Base-by-base conservation (phyloP, 441 rosid species). In the Eugenia klotzschiana region DNA sequence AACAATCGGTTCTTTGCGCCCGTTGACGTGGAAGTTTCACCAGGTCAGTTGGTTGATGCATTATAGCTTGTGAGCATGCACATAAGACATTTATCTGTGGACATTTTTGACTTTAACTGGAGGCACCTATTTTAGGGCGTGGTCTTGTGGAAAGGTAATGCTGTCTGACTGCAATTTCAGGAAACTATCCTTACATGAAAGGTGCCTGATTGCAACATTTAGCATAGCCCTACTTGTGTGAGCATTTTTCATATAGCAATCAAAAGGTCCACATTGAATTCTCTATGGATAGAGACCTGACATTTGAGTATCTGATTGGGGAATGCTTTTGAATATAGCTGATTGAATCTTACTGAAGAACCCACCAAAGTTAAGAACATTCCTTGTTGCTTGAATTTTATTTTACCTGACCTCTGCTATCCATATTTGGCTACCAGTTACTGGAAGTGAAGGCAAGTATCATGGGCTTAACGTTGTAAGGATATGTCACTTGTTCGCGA, bases 401-500 rank as follows among this genome's bases (percentile, higher is more conserved):
- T 55, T 79, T 80, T 6, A 77, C 79, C 84, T 89, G 37, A 86
- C 82, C 80, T 77, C 51, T 86, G 23, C 51, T 53, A 69, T 33
- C 83, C 72, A 33, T 82, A 80, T 87, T 55, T 85, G 81, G 85
- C 84, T 51, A 86, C 52, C 86, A 88, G 95, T 77, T 82, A 81
- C 80, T 5, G 82, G 46, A 83, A 82, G 84, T 53, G 91, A 90
- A 82, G 89, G 82, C 85, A 89, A 87, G 83, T 86, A 83, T 87
- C 95, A 93, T 41, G 98, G 98, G 58, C 92, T 90, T 51, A 88
- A 89, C 25, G 96, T 88, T 27, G 87, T 95, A 83, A 91, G 84
- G 88, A 89, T 93, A 60, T 94, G 92, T 83, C 88, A 93, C 64
- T 88, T 94, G 86, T 96, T 96, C 84, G 96, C 90, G 12, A 96